Percentiles rank a stretch among this genome's conserved stretches.
phyloP scores from a whole-genome alignment of 108 stramenopile genomes.

The Bacterosira constricta region DNA sequence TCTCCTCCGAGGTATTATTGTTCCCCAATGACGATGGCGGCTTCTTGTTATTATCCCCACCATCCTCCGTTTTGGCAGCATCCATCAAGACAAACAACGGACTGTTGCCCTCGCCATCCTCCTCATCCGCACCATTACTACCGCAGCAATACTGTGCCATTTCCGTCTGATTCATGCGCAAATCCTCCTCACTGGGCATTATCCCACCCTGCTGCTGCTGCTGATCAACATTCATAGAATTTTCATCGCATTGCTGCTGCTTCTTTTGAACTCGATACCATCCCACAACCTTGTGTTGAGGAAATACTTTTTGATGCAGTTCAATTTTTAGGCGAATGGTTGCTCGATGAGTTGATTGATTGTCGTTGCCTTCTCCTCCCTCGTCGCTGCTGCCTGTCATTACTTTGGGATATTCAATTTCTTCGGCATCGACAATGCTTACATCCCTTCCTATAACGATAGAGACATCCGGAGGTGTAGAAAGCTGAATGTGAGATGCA shows the following conservation, averaged over 20 bases:
- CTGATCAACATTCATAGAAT: not conserved
- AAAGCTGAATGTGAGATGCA: too few relatives aligned
- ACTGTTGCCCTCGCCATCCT: slow-evolving; percentile 33
- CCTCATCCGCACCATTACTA: not conserved
- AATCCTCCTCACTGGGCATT: slow-evolving; percentile 57
- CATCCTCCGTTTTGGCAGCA: slow-evolving; percentile 20
- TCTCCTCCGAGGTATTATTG: not conserved
- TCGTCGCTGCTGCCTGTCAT: slow-evolving; percentile 19
- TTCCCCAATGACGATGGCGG: too few relatives aligned
- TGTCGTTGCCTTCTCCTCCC: slow-evolving; percentile 53
- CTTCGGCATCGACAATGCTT: slow-evolving; percentile 35
- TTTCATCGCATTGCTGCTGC: slow-evolving; percentile 9
- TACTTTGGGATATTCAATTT: slow-evolving; percentile 29
- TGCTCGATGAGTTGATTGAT: slow-evolving; percentile 40
- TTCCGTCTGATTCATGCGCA: slow-evolving; percentile 50
- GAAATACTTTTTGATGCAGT: slow-evolving; percentile 82
- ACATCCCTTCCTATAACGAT: not conserved
- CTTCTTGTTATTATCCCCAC: not conserved
- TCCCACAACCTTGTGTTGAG: slow-evolving; percentile 73
- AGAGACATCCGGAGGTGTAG: too few relatives aligned
- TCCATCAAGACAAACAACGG: slow-evolving; percentile 53
- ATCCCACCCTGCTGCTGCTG: not conserved
- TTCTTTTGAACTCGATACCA: slow-evolving; percentile 72
- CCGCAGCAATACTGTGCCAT: slow-evolving; percentile 43
- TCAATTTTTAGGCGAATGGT: slow-evolving; percentile 59